phyloP scores from a whole-genome alignment of 371 early-diverging fungal genomes.

The Mucor circinelloides region DNA sequence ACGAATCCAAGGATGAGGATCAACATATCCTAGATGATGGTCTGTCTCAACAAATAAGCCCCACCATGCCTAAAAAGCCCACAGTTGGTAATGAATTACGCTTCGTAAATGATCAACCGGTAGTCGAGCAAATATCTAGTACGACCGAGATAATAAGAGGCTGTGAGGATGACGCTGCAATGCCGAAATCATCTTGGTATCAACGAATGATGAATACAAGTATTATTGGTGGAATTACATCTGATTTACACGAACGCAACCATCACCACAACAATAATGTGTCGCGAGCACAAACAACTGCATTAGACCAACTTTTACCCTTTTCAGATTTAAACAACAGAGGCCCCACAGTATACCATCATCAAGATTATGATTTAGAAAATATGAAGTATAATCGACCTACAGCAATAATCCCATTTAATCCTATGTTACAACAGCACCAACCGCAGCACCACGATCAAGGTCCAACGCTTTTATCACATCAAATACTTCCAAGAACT shows the following conservation, averaged over 20 bases:
- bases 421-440: neutral
- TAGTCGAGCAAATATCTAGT: neutral
- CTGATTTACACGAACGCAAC: conserved; percentile 37
- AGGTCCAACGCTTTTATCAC: conserved; percentile 6
- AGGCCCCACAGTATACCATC: neutral
- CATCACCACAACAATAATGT: conserved; percentile 6
- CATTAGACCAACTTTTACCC: conserved; percentile 10
- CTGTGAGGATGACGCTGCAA: conserved; percentile 9
- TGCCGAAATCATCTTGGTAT: conserved; percentile 41
- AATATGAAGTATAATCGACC: neutral
- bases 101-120: neutral
- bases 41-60: neutral
- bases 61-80: neutral
- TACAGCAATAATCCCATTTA: neutral
- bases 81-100: neutral
- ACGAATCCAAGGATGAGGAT: conserved; percentile 5
- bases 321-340: neutral
- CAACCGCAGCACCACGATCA: neutral
- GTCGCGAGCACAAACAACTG: conserved; percentile 12
- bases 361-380: neutral
- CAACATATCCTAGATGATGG: neutral
- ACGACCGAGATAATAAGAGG: neutral
- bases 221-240: conserved; percentile 49
- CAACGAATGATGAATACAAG: conserved; percentile 50
- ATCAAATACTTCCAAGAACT: conserved; percentile 3